A percentile compares a stretch with the other conserved stretches of the same genome.
These are phyloP conservation scores for Xylaria sp. DNA, from an alignment of 2,329 filamentous ascomycete species.

Conservation along the genomic window DNA sequence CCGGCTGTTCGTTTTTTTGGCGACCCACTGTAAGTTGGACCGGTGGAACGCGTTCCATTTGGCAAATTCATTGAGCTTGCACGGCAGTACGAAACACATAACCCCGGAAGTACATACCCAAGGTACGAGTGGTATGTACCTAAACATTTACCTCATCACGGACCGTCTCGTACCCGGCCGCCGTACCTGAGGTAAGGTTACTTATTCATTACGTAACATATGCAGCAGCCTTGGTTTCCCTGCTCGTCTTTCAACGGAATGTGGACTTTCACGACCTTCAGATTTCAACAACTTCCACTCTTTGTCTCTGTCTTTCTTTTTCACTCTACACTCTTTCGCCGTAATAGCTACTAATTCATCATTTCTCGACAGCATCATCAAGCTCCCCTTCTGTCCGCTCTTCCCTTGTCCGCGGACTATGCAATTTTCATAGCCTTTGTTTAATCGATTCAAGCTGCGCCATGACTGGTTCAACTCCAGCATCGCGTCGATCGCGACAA, in stretches of 20 bases:
- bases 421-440: constrained; percentile 19
- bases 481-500: constrained; percentile 33
- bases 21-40: too few relatives aligned
- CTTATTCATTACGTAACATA: background rate
- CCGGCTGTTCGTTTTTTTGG: too few relatives aligned
- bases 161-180: too few relatives aligned
- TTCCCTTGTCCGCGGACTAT: constrained; percentile 9
- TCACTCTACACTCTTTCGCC: background rate
- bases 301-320: background rate
- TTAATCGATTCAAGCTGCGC: constrained; percentile 8
- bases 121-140: too few relatives aligned
- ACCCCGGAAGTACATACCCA: too few relatives aligned
- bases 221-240: background rate
- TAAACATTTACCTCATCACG: too few relatives aligned
- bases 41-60: too few relatives aligned
- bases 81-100: too few relatives aligned
- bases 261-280: background rate
- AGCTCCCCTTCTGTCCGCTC: background rate
- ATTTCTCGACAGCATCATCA: constrained; percentile 1
- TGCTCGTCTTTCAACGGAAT: background rate
- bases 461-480: constrained; percentile 44
- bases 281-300: background rate
- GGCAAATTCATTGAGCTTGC: too few relatives aligned
- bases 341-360: background rate
- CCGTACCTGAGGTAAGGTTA: background rate